These are phyloP conservation scores for Polytrichum commune DNA, from an alignment of 225 moss, liverwort and hornwort species.

Conservation along the genomic window DNA sequence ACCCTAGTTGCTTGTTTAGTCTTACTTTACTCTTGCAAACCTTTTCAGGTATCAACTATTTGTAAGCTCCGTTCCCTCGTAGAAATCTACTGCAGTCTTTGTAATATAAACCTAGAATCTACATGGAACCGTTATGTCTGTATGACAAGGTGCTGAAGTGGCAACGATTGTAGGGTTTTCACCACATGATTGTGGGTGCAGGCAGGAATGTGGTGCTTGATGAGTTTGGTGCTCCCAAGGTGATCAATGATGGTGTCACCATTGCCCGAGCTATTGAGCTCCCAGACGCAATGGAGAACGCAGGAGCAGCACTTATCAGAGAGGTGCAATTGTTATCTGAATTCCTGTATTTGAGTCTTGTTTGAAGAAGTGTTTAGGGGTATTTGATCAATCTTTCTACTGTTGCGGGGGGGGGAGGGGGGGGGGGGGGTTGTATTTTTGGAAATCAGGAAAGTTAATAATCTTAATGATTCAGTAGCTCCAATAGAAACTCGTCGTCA, in stretches of 20 bases:
- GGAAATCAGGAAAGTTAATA: too few species aligned
- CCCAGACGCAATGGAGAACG: conserved; percentile 81
- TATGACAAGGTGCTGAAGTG: neutral
- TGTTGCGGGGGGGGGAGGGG: too few species aligned
- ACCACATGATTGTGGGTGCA: conserved; percentile 11
- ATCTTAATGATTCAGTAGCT: too few species aligned
- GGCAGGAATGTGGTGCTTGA: conserved; percentile 93
- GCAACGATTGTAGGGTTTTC: neutral
- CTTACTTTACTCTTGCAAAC: neutral
- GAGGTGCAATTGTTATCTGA: conserved; percentile 14
- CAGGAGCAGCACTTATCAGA: conserved; percentile 84
- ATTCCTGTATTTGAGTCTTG: too few species aligned
- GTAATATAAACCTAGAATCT: neutral
- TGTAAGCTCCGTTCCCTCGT: neutral
- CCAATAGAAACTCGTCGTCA: too few species aligned
- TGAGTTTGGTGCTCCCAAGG: conserved; percentile 81
- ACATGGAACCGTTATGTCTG: neutral
- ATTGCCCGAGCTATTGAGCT: conserved; percentile 90
- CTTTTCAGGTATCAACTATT: neutral
- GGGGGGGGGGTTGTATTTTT: too few species aligned
- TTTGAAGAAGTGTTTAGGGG: too few species aligned
- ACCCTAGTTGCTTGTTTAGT: neutral
- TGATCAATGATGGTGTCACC: conserved; percentile 94
- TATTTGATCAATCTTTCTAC: too few species aligned
- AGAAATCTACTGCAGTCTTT: neutral